These are phyloP conservation scores for Calvatia gigantea DNA, from an alignment of 768 basidiomycete genomes.

Conservation along the genomic window DNA sequence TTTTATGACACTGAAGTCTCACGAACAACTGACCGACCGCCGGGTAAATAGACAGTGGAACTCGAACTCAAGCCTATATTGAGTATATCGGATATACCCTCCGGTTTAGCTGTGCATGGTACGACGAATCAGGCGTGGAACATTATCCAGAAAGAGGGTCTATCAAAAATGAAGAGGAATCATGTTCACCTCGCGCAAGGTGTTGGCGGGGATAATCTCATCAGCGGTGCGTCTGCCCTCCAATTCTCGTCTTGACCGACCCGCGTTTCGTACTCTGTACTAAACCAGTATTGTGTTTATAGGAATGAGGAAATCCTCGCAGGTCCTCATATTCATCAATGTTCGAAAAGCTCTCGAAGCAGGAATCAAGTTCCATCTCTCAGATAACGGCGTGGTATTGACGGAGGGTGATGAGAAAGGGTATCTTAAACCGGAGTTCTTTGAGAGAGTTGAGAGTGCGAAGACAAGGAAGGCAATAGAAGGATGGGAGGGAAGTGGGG, in stretches of 20 bases:
- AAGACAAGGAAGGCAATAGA: slow-evolving; percentile 26
- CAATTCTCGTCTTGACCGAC: not conserved
- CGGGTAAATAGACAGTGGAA: slow-evolving; percentile 52
- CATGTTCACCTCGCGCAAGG: slow-evolving; percentile 93
- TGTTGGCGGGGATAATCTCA: slow-evolving; percentile 56
- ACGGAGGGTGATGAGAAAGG: slow-evolving; percentile 74
- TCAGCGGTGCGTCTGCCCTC: slow-evolving; percentile 64
- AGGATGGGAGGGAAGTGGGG: slow-evolving; percentile 30
- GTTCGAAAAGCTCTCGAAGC: slow-evolving; percentile 64
- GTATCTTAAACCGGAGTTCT: slow-evolving; percentile 58
- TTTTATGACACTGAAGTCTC: not conserved
- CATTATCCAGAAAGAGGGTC: slow-evolving; percentile 62
- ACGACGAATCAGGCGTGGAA: slow-evolving; percentile 71
- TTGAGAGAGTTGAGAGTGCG: slow-evolving; percentile 61
- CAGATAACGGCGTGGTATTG: slow-evolving; percentile 85
- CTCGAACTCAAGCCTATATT: slow-evolving; percentile 61
- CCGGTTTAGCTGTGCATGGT: slow-evolving; percentile 76
- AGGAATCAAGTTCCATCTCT: slow-evolving; percentile 73
- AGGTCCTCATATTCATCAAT: slow-evolving; percentile 81
- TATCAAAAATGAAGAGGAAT: slow-evolving; percentile 84
- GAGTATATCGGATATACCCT: slow-evolving; percentile 60
- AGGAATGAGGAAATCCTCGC: slow-evolving; percentile 82
- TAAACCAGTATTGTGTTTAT: not conserved
- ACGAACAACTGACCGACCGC: not conserved
- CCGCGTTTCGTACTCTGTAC: not conserved